A percentile compares a stretch with the other conserved stretches of the same genome.
Conservation (phyloP, 768 basidiomycete species). For the Mrakia hoshinonis region DNA sequence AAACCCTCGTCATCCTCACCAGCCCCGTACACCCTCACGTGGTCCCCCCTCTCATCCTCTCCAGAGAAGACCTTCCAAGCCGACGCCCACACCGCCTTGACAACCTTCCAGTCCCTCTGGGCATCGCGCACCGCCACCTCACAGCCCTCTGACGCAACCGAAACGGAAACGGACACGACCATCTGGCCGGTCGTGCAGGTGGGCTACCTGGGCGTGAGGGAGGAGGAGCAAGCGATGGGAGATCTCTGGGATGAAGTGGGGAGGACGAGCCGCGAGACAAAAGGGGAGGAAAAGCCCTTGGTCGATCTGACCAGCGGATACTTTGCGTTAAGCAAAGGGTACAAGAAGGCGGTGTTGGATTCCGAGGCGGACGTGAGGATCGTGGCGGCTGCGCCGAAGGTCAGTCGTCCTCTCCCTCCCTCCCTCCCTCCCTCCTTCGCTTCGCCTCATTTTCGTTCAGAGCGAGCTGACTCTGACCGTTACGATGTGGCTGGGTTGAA, state of each 20-base stretch:
- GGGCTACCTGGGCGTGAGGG: conserved; percentile 66
- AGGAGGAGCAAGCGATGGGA: conserved; percentile 28
- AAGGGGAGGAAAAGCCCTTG: conserved; percentile 45
- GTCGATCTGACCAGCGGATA: conserved; percentile 88
- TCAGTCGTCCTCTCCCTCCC: conserved; percentile 38
- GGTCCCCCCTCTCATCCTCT: conserved; percentile 30
- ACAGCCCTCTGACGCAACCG: conserved; percentile 34
- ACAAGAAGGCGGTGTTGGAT: conserved; percentile 60
- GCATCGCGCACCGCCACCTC: conserved; percentile 9
- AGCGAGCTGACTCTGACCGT: too few species aligned
- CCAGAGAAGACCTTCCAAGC: conserved; percentile 29
- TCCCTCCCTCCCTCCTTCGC: not conserved
- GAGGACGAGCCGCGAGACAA: not conserved
- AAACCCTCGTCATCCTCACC: not conserved
- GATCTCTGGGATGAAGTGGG: conserved; percentile 17
- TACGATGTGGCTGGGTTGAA: too few species aligned
- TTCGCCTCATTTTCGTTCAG: not conserved
- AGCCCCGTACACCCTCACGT: conserved; percentile 4
- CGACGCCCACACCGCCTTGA: conserved; percentile 9
- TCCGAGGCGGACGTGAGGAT: conserved; percentile 56
- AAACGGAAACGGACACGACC: conserved; percentile 46
- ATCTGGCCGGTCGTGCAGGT: conserved; percentile 80
- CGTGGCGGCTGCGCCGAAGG: conserved; percentile 78
- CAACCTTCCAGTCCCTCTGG: not conserved
- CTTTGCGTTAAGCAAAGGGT: conserved; percentile 74